phyloP scores from a whole-genome alignment of 345 rosid species.

The Camelina laxa region DNA sequence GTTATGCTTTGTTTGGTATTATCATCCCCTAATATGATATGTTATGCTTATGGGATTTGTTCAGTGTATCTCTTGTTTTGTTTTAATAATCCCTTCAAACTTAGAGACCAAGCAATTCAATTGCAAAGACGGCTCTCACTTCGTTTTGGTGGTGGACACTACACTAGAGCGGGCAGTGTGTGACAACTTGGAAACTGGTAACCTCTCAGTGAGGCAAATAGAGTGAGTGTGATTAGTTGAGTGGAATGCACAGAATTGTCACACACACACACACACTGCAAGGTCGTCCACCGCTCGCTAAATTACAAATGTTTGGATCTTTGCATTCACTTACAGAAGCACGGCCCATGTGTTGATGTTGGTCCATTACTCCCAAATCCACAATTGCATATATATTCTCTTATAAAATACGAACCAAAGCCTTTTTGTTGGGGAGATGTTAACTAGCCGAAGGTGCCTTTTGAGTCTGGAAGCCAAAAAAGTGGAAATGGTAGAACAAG shows the following conservation, averaged over 20 bases:
- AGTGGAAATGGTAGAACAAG: slow-evolving; percentile 5
- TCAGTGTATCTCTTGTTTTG: too few relatives aligned
- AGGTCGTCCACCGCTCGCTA: neutral
- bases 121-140: neutral
- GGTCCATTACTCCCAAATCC: slow-evolving; percentile 2
- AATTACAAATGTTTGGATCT: neutral
- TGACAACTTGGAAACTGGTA: too few relatives aligned
- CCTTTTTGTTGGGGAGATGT: neutral
- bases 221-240: too few relatives aligned
- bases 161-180: too few relatives aligned
- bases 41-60: too few relatives aligned
- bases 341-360: neutral
- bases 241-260: too few relatives aligned
- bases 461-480: neutral
- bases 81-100: too few relatives aligned
- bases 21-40: too few relatives aligned
- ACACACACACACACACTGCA: neutral
- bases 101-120: too few relatives aligned
- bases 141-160: neutral
- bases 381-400: neutral
- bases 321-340: neutral
- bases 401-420: neutral
- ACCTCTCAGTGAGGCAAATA: neutral
- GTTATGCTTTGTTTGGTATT: neutral
- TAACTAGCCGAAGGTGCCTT: neutral